Percentiles rank a stretch among this genome's conserved stretches.
These are phyloP conservation scores for Psilocybe sp. DNA, from an alignment of 768 basidiomycete genomes.

Conservation along the genomic window DNA sequence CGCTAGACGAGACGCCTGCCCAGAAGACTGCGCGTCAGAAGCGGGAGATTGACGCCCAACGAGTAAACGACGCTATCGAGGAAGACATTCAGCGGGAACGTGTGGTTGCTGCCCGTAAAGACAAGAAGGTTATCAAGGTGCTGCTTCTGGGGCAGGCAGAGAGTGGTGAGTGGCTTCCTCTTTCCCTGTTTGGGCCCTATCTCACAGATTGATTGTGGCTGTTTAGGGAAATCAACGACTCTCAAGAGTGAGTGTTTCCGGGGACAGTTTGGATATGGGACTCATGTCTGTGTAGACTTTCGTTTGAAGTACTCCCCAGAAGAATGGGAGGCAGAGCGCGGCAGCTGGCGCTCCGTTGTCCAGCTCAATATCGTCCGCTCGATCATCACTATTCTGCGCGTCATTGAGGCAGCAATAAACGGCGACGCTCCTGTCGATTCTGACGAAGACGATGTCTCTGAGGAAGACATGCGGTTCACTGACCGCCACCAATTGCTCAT, in stretches of 20 bases:
- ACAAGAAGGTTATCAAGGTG: conserved; percentile 50
- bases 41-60: conserved; percentile 46
- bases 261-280: neutral
- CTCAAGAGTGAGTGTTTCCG: conserved; percentile 49
- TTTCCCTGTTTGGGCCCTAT: conserved; percentile 1
- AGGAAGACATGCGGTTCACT: conserved; percentile 37
- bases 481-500: conserved; percentile 53
- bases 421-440: conserved; percentile 30
- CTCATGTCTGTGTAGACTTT: conserved; percentile 47
- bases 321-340: conserved; percentile 66
- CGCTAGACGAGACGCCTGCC: conserved; percentile 49
- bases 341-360: conserved; percentile 74
- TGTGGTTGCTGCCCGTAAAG: conserved; percentile 35
- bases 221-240: conserved; percentile 65
- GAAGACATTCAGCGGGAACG: conserved; percentile 52
- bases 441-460: conserved; percentile 29
- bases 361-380: conserved; percentile 79
- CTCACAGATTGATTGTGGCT: conserved; percentile 2
- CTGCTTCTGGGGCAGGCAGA: conserved; percentile 65
- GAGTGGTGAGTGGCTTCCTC: conserved; percentile 44
- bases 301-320: conserved; percentile 63
- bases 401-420: conserved; percentile 54
- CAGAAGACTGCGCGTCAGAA: conserved; percentile 44
- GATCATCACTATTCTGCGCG: conserved; percentile 61
- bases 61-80: conserved; percentile 56